phyloP scores from a whole-genome alignment of 164 flowering plant genomes.

The Litsea cubeba region DNA sequence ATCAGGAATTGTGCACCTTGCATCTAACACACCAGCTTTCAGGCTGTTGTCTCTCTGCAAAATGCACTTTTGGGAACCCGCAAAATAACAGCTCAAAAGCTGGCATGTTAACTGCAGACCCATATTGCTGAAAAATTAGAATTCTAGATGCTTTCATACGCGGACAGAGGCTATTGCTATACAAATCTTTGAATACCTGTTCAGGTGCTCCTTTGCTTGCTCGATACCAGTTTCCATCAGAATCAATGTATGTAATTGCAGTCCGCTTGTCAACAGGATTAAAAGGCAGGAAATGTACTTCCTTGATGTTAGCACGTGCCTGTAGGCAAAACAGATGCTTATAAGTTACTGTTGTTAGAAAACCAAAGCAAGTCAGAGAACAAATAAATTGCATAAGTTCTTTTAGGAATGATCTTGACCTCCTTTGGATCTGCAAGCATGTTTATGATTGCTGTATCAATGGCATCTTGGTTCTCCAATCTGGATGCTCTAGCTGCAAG shows the following conservation, averaged over 20 bases:
- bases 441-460: slow-evolving; percentile 71
- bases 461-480: slow-evolving; percentile 88
- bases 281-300: slow-evolving; percentile 85
- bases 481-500: slow-evolving; percentile 87
- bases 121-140: not conserved
- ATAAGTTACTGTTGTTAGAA: not conserved
- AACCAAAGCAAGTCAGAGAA: not conserved
- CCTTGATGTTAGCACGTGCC: slow-evolving; percentile 76
- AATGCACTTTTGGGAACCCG: not conserved
- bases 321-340: slow-evolving; percentile 14
- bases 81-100: not conserved
- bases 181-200: slow-evolving; percentile 43
- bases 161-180: not conserved
- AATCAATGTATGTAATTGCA: slow-evolving; percentile 75
- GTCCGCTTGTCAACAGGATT: slow-evolving; percentile 91
- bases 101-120: not conserved
- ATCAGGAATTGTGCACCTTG: too few relatives aligned
- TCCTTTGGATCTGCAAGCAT: slow-evolving; percentile 93
- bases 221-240: slow-evolving; percentile 75
- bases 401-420: slow-evolving; percentile 31
- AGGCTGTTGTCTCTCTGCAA: not conserved
- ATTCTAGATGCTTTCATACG: not conserved
- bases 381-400: not conserved
- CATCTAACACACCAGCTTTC: not conserved
- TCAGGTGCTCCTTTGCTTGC: slow-evolving; percentile 96